Evolutionary conservation across 1,139 yeast species (phyloP).

Genomic region (Yamadazyma friedrichii): DNA sequence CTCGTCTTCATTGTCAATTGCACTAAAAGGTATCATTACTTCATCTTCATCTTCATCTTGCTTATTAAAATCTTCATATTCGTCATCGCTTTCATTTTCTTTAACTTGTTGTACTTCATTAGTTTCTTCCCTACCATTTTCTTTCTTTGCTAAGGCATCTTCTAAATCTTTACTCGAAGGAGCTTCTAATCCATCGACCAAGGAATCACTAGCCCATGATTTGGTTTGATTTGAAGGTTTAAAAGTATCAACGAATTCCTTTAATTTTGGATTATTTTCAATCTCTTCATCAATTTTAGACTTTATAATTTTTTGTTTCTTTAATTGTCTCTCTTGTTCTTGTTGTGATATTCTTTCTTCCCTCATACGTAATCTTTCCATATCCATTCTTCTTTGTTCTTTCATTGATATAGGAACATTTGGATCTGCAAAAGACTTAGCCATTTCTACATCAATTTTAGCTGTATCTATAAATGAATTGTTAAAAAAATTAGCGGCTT

Average conservation of each 20-base stretch:
- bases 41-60: constrained; percentile 22
- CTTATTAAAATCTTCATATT: constrained; percentile 43
- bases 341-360: constrained; percentile 52
- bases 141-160: constrained; percentile 30
- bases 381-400: constrained; percentile 58
- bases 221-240: constrained; percentile 65
- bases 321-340: constrained; percentile 38
- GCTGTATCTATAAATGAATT: constrained; percentile 82
- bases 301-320: constrained; percentile 24
- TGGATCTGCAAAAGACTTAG: constrained; percentile 84
- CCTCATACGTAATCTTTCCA: constrained; percentile 50
- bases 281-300: constrained; percentile 55
- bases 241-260: constrained; percentile 81
- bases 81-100: constrained; percentile 70
- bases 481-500: constrained; percentile 75
- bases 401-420: constrained; percentile 72
- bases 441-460: constrained; percentile 72
- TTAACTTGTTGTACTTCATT: constrained; percentile 34
- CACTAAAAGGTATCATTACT: constrained; percentile 16
- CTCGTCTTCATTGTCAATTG: constrained; percentile 17
- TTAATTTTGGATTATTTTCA: constrained; percentile 62
- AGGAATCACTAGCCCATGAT: constrained; percentile 77
- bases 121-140: constrained; percentile 12
- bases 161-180: constrained; percentile 45
- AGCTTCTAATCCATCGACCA: constrained; percentile 53